phyloP scores from a whole-genome alignment of 177 flowering plant species.

The Vitis hybrid region DNA sequence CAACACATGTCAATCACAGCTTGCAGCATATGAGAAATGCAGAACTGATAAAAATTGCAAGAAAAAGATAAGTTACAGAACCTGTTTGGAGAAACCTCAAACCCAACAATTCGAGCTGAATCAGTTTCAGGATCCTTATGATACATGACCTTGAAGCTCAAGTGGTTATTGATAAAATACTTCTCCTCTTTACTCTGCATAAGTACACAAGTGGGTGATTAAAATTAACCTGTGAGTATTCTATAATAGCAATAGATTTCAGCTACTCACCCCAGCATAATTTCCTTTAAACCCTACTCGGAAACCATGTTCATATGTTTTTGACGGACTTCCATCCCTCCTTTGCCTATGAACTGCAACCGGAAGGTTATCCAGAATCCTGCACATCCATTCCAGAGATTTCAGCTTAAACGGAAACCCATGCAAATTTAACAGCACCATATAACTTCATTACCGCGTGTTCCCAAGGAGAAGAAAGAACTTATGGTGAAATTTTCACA shows the following conservation, averaged over 20 bases:
- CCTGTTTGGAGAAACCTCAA: slow-evolving; percentile 81
- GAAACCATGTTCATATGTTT: slow-evolving; percentile 66
- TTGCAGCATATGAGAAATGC: background rate
- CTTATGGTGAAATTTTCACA: too few relatives aligned
- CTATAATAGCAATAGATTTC: background rate
- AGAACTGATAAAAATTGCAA: background rate
- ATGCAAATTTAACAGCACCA: background rate
- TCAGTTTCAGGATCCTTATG: slow-evolving; percentile 63
- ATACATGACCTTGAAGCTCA: slow-evolving; percentile 75
- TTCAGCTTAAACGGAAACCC: background rate
- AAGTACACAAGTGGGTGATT: background rate
- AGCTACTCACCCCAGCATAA: slow-evolving; percentile 54
- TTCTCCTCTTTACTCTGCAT: slow-evolving; percentile 68
- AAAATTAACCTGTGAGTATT: background rate
- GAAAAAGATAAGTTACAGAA: slow-evolving; percentile 1
- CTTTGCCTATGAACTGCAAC: slow-evolving; percentile 67
- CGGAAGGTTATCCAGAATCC: slow-evolving; percentile 76
- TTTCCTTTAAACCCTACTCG: slow-evolving; percentile 70
- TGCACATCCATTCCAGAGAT: slow-evolving; percentile 16
- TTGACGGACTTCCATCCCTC: slow-evolving; percentile 53
- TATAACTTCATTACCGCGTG: too few relatives aligned
- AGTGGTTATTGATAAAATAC: slow-evolving; percentile 68
- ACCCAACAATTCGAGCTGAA: slow-evolving; percentile 72
- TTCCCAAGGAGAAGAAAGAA: background rate
- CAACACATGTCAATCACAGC: too few relatives aligned